Percentiles rank a stretch among this genome's conserved stretches.
Evolutionary conservation across 2,329 filamentous ascomycete species (phyloP).

Genomic region (Byssochlamys sp.): DNA sequence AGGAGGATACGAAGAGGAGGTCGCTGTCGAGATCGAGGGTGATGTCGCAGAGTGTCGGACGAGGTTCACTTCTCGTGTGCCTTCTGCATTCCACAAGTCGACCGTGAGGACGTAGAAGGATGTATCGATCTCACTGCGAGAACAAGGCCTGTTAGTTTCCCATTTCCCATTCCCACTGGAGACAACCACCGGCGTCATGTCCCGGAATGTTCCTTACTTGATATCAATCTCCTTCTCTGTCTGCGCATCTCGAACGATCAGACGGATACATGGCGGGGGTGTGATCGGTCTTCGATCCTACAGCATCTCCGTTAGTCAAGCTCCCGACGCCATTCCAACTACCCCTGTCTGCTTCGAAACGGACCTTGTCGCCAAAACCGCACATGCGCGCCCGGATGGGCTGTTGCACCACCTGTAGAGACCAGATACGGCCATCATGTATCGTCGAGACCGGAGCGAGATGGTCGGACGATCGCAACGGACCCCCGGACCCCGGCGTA

Average conservation of each 20-base stretch:
- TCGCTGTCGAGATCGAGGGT: constrained; percentile 72
- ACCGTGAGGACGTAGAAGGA: constrained; percentile 60
- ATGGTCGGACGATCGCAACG: constrained; percentile 23
- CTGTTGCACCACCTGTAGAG: constrained; percentile 76
- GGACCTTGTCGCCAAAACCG: constrained; percentile 93
- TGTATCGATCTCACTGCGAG: constrained; percentile 55
- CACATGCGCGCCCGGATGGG: constrained; percentile 93
- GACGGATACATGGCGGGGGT: constrained; percentile 79
- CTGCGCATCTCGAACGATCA: constrained; percentile 64
- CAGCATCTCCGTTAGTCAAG: constrained; percentile 10
- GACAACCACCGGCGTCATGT: not conserved
- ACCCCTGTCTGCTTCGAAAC: constrained; percentile 7
- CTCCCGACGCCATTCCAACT: not conserved
- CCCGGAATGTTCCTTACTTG: constrained; percentile 48
- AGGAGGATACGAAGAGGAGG: constrained; percentile 63
- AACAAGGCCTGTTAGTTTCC: constrained; percentile 8
- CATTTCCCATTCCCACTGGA: constrained; percentile 1
- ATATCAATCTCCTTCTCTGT: constrained; percentile 75
- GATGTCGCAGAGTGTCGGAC: constrained; percentile 56
- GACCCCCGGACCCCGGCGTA: constrained; percentile 22
- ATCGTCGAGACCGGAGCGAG: constrained; percentile 32
- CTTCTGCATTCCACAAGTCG: constrained; percentile 57
- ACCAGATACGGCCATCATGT: constrained; percentile 40
- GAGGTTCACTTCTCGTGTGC: constrained; percentile 55
- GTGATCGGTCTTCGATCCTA: constrained; percentile 93